Evolutionary conservation across 768 basidiomycete genomes (phyloP), one percentile per base, ranked within the genome.

Genomic region (Tulasnella sp.): DNA sequence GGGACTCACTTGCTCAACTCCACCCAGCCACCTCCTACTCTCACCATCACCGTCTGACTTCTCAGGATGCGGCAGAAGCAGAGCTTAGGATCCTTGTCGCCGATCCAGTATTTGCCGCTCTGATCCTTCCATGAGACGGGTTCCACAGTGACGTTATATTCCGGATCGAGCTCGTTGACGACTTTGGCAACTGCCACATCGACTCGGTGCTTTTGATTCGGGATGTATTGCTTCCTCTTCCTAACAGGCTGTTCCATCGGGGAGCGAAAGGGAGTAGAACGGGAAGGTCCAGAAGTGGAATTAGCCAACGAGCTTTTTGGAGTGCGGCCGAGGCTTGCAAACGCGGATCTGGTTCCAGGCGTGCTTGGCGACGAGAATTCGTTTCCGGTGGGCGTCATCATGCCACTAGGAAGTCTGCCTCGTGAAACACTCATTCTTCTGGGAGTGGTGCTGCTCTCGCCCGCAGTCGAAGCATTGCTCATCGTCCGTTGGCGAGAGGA

Each of bases 71-170:
- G 89, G 83, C 95, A 95, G 83, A 95, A 97, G 83, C 94, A 96
- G 42, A 97, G 86, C 83, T 91, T 95, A 7, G 94, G 90, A 74
- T 96, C 94, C 81, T 94, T 90, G 80, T 94, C 91, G 18, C 96
- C 96, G 81, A 97, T 98, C 95, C 94, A 97, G 82, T 96, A 96
- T 82, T 96, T 95, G 26, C 95, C 95, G 79, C 94, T 95, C 84
- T 93, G 91, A 83, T 96, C 95, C 83, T 91, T 91, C 95, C 95
- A 97, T 9, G 91, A 92, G 73, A 94, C 93, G 11, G 79, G 74
- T 7, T 93, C 91, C 18, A 92, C 90, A 83, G 93, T 91, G 42
- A 95, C 86, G 79, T 91, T 93, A 84, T 95, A 94, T 77, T 91
- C 90, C 35, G 95, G 91, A 23, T 92, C 91, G 26, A 98, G 88